Percentiles rank a stretch among this genome's conserved stretches.
Conservation (phyloP, 2,329 filamentous ascomycete genomes). For the Dothideomycetes sp. region DNA sequence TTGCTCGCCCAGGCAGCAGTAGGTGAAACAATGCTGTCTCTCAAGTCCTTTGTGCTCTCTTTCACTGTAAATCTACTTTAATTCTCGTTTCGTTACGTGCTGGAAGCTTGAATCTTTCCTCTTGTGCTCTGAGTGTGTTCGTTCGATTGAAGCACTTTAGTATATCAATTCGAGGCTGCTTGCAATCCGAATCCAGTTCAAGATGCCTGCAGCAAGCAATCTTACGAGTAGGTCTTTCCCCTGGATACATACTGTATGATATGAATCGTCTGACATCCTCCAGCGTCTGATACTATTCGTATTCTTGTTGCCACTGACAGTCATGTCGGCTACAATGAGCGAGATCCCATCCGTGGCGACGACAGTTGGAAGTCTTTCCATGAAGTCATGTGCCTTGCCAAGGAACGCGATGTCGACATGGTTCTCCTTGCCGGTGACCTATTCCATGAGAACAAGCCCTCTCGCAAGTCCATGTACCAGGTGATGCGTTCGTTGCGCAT, state of each 20-base stretch:
- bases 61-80: no score
- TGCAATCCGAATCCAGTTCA: no score
- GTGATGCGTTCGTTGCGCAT: conserved; percentile 90
- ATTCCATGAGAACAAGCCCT: conserved; percentile 97
- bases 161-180: no score
- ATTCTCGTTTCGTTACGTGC: no score
- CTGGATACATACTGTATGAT: neutral
- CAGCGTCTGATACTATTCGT: conserved; percentile 72
- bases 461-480: conserved; percentile 89
- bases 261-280: neutral
- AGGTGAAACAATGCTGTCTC: no score
- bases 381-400: conserved; percentile 84
- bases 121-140: no score
- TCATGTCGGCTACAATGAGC: conserved; percentile 93
- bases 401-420: conserved; percentile 90
- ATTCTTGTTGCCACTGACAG: conserved; percentile 93
- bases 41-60: no score
- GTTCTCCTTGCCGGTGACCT: conserved; percentile 87
- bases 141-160: no score
- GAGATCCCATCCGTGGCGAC: conserved; percentile 86
- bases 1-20: no score
- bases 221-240: neutral
- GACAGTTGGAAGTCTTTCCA: conserved; percentile 96
- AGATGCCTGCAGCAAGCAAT: conserved; percentile 2
- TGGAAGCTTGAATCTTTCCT: no score